Base-by-base conservation (phyloP, 2,329 filamentous ascomycete species). In the Paecilomyces dactylethromorphus region DNA sequence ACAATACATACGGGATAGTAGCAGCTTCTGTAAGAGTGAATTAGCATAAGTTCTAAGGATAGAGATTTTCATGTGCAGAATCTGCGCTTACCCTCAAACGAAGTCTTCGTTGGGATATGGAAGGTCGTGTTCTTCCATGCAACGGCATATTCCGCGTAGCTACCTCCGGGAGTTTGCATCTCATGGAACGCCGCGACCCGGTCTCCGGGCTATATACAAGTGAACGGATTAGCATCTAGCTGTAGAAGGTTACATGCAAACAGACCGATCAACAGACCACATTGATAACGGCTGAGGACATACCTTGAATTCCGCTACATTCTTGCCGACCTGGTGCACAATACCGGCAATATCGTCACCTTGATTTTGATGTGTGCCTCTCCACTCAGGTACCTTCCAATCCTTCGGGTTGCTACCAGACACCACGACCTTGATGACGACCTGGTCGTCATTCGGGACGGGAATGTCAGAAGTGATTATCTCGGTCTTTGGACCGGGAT, bases 121-220 rank as follows among this genome's bases (percentile, higher is more conserved):
- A 84, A 83, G 0, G 82, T 85, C 0, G 82, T 81, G 60, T 83
- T 74, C 31, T 74, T 74, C 75, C 74, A 79, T 1, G 78, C 78
- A 5, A 85, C 66, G 0, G 82, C 82, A 65, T 85, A 86, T 61
- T 86, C 82, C 1, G 81, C 84, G 61, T 79, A 86, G 32, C 74
- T 78, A 2, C 84, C 84, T n/a, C 76, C 71, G 0, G 78, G 74
- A 0, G 72, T 73, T 54, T 72, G 64, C 78, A 84, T 84, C 65
- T 82, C 69, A 54, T 79, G 77, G 60, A 78, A 75, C 0, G 72
- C 74, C 0, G 71, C 81, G 1, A 86, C 83, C 4, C 81, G 76
- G 63, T 86, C 83, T 18, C 84, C 84, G 1, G 74, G 70, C 63
- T 78, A 76, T 74, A 83, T 82, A 58, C 81, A 78, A 39, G 71